Evolutionary conservation across 2,329 filamentous ascomycete genomes (phyloP), one percentile per base, ranked within the genome.

Genomic region (Diaporthe sp.): DNA sequence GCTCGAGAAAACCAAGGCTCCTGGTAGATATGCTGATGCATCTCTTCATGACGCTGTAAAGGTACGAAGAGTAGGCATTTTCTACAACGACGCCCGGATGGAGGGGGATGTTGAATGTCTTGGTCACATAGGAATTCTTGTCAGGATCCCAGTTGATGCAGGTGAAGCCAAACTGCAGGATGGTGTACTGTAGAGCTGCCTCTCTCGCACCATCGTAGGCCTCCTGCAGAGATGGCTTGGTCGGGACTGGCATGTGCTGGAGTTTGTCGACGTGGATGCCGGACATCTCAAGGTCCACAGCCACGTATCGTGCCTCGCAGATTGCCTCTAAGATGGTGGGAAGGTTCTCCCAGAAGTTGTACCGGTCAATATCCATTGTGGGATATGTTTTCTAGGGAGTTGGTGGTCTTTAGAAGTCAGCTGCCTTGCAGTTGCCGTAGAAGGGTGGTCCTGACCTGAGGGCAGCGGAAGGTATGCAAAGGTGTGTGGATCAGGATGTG

Each of bases 231-330:
- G 75, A 66, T 50, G 27, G 61, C 22, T 32, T n/a, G 12, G 6
- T n/a, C 15, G 66, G 10, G 19, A 35, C 39, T 71, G 30, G 5
- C 55, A 1, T 59, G 53, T 30, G 17, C 8, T 10, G 58, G 69
- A 8, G 35, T 3, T 71, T 51, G 12, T 72, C 73, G n/a, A 39
- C 30, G 0, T 30, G 42, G 44, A 84, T 81, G 7, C 84, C 84
- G 2, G 79, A 81, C 82, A 85, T 85, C 77, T 85, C 83, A 50
- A 85, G 63, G 65, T 85, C 83, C 6, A 86, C 77, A 9, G 81
- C 77, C 0, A 84, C 78, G 71, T 80, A 84, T 0, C 79, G 75
- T 0, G 82, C 80, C 13, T 76, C 72, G 9, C 79, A 74, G 9
- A 84, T 81, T 2, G 78, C 75, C 0, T 79, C 42, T 1, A 85